Conservation (phyloP, 345 rosid species). For the Salix purpurea region DNA sequence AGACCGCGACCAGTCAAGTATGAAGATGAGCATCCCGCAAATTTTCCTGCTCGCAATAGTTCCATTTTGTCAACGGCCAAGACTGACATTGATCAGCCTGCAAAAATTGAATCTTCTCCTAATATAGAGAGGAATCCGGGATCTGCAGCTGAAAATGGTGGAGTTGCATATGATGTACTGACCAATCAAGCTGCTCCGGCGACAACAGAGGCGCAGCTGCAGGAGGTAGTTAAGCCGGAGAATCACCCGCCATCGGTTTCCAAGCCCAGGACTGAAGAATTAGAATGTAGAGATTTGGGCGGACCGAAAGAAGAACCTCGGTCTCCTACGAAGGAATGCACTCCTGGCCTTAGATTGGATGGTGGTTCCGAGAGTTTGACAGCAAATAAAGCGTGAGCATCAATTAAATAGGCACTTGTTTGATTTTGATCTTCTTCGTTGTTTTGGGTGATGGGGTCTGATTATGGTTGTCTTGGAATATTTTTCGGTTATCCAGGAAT, state of each 20-base stretch:
- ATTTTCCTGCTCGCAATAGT: slow-evolving; percentile 37
- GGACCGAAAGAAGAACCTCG: slow-evolving; percentile 45
- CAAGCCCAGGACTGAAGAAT: slow-evolving; percentile 41
- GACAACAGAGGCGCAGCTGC: not conserved
- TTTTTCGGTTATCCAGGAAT: slow-evolving; percentile 31
- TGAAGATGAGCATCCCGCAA: slow-evolving; percentile 67
- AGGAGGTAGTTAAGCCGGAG: slow-evolving; percentile 10
- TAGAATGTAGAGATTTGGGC: slow-evolving; percentile 31
- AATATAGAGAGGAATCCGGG: slow-evolving; percentile 39
- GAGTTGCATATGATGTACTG: not conserved
- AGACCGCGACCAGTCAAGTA: slow-evolving; percentile 76
- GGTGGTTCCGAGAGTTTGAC: slow-evolving; percentile 41
- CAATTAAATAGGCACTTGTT: not conserved
- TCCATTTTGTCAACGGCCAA: slow-evolving; percentile 48
- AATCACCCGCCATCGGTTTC: slow-evolving; percentile 5
- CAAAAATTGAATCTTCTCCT: slow-evolving; percentile 41
- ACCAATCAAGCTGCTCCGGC: not conserved
- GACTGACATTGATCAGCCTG: slow-evolving; percentile 48
- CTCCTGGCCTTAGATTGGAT: slow-evolving; percentile 43
- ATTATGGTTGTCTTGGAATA: not conserved
- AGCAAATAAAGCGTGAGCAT: slow-evolving; percentile 49
- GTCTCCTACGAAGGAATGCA: slow-evolving; percentile 59
- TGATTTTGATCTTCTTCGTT: not conserved
- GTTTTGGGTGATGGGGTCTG: not conserved
- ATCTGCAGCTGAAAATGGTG: slow-evolving; percentile 14